Percentiles rank a stretch among this genome's conserved stretches.
Evolutionary conservation across 345 rosid genomes (phyloP).

Genomic region (Murraya paniculata): DNA sequence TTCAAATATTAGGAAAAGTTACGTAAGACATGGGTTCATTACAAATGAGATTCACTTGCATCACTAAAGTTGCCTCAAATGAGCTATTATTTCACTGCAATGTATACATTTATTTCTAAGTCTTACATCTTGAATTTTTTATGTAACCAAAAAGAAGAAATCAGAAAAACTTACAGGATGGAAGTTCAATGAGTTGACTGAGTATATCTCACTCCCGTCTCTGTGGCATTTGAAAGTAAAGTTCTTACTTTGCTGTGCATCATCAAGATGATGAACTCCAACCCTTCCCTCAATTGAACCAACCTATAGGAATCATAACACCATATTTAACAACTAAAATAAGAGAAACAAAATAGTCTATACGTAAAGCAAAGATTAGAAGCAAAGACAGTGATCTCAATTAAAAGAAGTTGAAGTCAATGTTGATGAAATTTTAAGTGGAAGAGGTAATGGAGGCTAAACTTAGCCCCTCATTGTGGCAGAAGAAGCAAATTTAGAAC

Average conservation of each 20-base stretch:
- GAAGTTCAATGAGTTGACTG: conserved; percentile 91
- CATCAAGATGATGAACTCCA: conserved; percentile 97
- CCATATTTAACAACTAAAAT: conserved; percentile 15
- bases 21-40: background rate
- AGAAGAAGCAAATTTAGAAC: background rate
- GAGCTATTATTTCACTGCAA: background rate
- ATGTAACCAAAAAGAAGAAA: background rate
- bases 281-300: conserved; percentile 99
- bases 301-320: conserved; percentile 44
- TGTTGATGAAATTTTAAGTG: background rate
- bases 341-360: background rate
- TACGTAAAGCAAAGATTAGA: background rate
- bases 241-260: conserved; percentile 70
- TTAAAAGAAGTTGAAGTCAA: background rate
- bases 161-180: conserved; percentile 70
- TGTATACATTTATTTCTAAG: background rate
- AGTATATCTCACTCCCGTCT: conserved; percentile 83
- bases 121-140: background rate
- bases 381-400: background rate
- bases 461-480: background rate
- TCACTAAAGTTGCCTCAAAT: background rate
- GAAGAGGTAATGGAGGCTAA: background rate
- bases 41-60: background rate
- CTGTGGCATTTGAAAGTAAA: conserved; percentile 99
- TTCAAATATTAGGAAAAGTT: background rate